These are phyloP conservation scores for Fusarium metavorans DNA, from an alignment of 2,329 filamentous ascomycete genomes.

Conservation along the genomic window DNA sequence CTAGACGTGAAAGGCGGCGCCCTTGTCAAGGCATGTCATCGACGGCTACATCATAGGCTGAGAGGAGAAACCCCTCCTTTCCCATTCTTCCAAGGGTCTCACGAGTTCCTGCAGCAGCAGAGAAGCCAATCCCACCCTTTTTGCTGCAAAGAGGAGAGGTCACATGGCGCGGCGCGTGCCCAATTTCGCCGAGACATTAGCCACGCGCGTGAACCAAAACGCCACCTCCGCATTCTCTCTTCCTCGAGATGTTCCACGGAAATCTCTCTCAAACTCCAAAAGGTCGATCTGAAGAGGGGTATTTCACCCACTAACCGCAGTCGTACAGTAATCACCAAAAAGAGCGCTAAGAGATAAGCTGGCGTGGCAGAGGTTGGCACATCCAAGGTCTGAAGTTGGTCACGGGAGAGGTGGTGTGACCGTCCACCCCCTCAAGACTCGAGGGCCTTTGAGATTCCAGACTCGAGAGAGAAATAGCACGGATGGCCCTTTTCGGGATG, in stretches of 20 bases:
- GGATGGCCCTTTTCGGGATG: background rate
- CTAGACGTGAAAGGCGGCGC: conserved; percentile 13
- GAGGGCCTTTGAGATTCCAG: conserved; percentile 1
- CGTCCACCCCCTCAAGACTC: conserved; percentile 3
- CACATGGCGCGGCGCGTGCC: conserved; percentile 26
- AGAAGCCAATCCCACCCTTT: conserved; percentile 18
- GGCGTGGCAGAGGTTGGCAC: conserved; percentile 4
- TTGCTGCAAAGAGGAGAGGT: conserved; percentile 22
- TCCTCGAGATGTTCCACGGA: background rate
- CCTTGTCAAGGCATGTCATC: conserved; percentile 33
- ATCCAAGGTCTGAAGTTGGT: conserved; percentile 10
- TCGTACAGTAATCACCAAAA: background rate
- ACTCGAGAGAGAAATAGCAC: background rate
- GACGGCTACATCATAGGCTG: background rate
- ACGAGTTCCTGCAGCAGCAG: conserved; percentile 34
- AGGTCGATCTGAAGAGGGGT: background rate
- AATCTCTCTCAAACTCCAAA: background rate
- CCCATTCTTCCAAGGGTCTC: conserved; percentile 22
- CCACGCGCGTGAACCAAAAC: conserved; percentile 23
- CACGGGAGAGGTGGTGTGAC: conserved; percentile 37
- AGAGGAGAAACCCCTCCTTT: background rate
- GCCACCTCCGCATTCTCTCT: conserved; percentile 35
- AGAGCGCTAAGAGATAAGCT: background rate
- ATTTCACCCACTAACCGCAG: background rate
- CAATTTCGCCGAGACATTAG: conserved; percentile 22